Evolutionary conservation across 1,284 basidiomycete genomes (phyloP).

Genomic region (Rhodotorula sp.): DNA sequence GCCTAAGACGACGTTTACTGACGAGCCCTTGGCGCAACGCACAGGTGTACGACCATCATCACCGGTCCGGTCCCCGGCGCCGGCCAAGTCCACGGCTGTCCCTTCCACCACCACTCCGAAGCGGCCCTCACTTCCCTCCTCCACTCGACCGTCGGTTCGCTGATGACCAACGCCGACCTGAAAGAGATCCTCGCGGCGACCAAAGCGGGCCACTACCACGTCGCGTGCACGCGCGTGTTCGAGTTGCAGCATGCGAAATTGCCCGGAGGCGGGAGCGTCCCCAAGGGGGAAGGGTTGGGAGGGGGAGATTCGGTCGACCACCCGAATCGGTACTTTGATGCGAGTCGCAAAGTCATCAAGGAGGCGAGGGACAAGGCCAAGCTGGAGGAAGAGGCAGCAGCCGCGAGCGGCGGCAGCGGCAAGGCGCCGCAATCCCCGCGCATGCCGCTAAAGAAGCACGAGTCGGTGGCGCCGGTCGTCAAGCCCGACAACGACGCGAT

Average conservation of each 20-base stretch:
- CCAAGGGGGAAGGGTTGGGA: slow-evolving; percentile 85
- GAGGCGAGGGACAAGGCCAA: slow-evolving; percentile 20
- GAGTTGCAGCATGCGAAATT: slow-evolving; percentile 79
- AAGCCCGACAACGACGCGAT: not conserved
- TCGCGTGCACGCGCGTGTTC: slow-evolving; percentile 95
- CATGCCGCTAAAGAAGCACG: not conserved
- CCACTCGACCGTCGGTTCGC: slow-evolving; percentile 67
- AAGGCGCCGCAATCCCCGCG: not conserved
- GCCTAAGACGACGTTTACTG: not conserved
- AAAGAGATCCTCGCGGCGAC: slow-evolving; percentile 83
- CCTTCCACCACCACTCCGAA: slow-evolving; percentile 84
- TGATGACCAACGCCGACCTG: slow-evolving; percentile 61
- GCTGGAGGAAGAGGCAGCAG: slow-evolving; percentile 10
- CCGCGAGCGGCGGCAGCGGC: slow-evolving; percentile 1
- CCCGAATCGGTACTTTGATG: slow-evolving; percentile 74
- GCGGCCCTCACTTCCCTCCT: slow-evolving; percentile 81
- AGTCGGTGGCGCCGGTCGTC: not conserved
- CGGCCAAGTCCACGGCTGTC: slow-evolving; percentile 83
- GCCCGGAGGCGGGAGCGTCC: slow-evolving; percentile 57
- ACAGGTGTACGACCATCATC: slow-evolving; percentile 86
- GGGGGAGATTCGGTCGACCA: slow-evolving; percentile 86
- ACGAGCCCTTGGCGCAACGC: not conserved
- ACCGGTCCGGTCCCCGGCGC: slow-evolving; percentile 70
- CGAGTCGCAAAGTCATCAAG: slow-evolving; percentile 20
- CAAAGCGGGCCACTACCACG: slow-evolving; percentile 82